Percentiles rank a stretch among this genome's conserved stretches.
Evolutionary conservation across 2,329 filamentous ascomycete genomes (phyloP).

Genomic region (Penicillium decumbens): DNA sequence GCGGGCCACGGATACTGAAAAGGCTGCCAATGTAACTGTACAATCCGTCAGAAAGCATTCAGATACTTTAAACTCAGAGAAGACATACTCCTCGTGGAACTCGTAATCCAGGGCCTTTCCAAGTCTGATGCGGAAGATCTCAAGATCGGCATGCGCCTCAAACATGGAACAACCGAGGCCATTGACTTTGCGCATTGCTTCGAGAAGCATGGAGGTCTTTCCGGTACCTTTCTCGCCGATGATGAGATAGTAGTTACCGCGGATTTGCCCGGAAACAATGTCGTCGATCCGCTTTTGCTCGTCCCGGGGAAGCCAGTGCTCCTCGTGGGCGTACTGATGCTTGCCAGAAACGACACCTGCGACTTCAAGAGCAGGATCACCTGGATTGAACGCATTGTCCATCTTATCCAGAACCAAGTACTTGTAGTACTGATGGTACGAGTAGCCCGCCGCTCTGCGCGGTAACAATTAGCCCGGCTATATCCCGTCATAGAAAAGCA

Average conservation of each 20-base stretch:
- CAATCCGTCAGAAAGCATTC: slow-evolving; percentile 9
- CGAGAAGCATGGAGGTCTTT: slow-evolving; percentile 93
- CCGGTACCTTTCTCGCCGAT: slow-evolving; percentile 95
- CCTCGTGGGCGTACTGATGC: slow-evolving; percentile 39
- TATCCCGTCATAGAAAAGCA: neutral
- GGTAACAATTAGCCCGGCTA: neutral
- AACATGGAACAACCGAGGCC: slow-evolving; percentile 91
- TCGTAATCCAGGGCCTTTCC: slow-evolving; percentile 95
- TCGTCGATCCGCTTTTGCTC: slow-evolving; percentile 77
- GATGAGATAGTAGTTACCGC: slow-evolving; percentile 84
- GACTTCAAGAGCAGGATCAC: slow-evolving; percentile 81
- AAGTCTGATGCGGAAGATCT: slow-evolving; percentile 88
- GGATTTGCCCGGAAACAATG: slow-evolving; percentile 69
- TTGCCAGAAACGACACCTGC: slow-evolving; percentile 53
- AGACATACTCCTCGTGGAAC: slow-evolving; percentile 83
- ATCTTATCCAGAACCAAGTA: slow-evolving; percentile 87
- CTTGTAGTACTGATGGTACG: slow-evolving; percentile 84
- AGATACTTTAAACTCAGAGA: neutral
- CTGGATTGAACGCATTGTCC: slow-evolving; percentile 82
- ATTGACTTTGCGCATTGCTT: slow-evolving; percentile 89
- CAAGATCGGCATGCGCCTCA: slow-evolving; percentile 88
- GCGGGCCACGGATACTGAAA: slow-evolving; percentile 87
- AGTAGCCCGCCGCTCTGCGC: slow-evolving; percentile 59
- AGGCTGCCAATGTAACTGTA: slow-evolving; percentile 71
- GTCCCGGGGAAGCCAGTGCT: slow-evolving; percentile 76